A percentile compares a stretch with the other conserved stretches of the same genome.
Evolutionary conservation across 345 rosid genomes (phyloP).

Genomic region (Conringia planisiliqua): DNA sequence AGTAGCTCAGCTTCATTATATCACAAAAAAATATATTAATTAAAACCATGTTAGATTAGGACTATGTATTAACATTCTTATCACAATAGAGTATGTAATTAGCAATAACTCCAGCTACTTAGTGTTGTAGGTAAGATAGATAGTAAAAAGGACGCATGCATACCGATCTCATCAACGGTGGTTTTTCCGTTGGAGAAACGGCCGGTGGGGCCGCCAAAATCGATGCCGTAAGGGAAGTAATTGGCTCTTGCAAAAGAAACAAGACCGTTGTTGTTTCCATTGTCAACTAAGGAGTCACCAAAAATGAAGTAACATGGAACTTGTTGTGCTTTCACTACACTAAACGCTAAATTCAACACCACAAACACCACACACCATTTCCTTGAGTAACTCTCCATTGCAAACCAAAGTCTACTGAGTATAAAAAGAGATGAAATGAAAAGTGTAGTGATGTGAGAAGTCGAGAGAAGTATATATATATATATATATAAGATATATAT

Average conservation of each 20-base stretch:
- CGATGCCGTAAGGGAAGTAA: slow-evolving; percentile 85
- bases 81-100: background rate
- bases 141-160: slow-evolving; percentile 13
- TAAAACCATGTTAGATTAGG: background rate
- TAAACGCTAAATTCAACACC: slow-evolving; percentile 24
- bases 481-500: slow-evolving; percentile 18
- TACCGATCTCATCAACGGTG: slow-evolving; percentile 72
- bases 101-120: background rate
- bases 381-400: slow-evolving; percentile 30
- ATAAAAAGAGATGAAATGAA: slow-evolving; percentile 1
- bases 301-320: slow-evolving; percentile 84
- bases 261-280: slow-evolving; percentile 83
- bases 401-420: background rate
- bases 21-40: background rate
- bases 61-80: background rate
- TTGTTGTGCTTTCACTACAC: slow-evolving; percentile 35
- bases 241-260: slow-evolving; percentile 67
- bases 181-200: slow-evolving; percentile 82
- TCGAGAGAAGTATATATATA: slow-evolving; percentile 1
- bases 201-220: slow-evolving; percentile 79
- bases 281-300: slow-evolving; percentile 92
- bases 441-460: slow-evolving; percentile 20
- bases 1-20: slow-evolving; percentile 49
- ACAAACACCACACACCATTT: slow-evolving; percentile 26
- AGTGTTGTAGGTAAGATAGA: background rate